These are phyloP conservation scores for Syncephalis plumigaleata DNA, from an alignment of 371 early-diverging fungal genomes.

Conservation along the genomic window DNA sequence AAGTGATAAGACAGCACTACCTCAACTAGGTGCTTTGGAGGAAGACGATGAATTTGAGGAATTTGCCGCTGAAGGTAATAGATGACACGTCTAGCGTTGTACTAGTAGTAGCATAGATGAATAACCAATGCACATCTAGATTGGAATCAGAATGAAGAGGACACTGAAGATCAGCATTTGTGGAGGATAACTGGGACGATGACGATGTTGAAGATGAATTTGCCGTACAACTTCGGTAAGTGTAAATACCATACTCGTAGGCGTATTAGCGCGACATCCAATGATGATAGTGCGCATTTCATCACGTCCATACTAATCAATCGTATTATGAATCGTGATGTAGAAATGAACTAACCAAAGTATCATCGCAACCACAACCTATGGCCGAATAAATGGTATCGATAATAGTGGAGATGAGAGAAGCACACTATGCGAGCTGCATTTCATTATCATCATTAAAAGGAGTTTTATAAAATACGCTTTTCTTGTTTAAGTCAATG, in stretches of 20 bases:
- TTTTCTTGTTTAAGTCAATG: too few species aligned
- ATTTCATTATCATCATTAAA: too few species aligned
- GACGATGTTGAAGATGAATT: conserved; percentile 83
- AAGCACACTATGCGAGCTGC: too few species aligned
- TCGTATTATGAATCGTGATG: not conserved
- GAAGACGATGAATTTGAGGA: conserved; percentile 91
- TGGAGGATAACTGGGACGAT: conserved; percentile 90
- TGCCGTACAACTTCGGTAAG: conserved; percentile 61
- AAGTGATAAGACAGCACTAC: conserved; percentile 1
- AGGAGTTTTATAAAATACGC: too few species aligned
- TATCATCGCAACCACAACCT: conserved; percentile 4
- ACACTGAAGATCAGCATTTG: conserved; percentile 43
- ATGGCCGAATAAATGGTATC: not conserved
- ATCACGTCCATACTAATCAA: not conserved
- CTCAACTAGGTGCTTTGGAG: conserved; percentile 50
- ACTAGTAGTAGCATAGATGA: not conserved
- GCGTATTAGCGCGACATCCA: too few species aligned
- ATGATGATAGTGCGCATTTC: not conserved
- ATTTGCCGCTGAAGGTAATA: conserved; percentile 64
- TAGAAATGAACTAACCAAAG: conserved; percentile 5
- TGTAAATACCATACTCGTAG: not conserved
- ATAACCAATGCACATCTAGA: conserved; percentile 22
- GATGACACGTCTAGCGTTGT: not conserved
- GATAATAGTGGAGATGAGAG: too few species aligned
- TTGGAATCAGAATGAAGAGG: conserved; percentile 67